These are phyloP conservation scores for Hyaloraphidium curvatum DNA, from an alignment of 192 early-diverging fungal genomes.

Conservation along the genomic window DNA sequence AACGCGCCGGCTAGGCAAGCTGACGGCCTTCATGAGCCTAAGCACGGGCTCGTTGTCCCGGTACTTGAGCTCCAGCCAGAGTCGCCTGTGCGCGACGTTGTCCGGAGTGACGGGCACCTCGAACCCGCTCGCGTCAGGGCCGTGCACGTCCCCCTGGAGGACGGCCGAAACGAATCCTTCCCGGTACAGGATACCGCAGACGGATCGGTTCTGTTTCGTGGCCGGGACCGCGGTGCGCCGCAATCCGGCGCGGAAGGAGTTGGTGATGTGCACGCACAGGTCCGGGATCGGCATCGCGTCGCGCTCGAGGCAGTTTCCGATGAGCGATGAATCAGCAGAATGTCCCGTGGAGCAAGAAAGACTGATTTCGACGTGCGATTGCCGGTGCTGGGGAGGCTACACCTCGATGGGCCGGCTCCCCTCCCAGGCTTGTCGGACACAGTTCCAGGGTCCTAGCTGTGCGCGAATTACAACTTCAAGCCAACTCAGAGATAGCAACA, in stretches of 20 bases:
- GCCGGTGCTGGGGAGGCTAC: too few species aligned
- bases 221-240: constrained; percentile 71
- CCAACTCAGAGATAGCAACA: too few species aligned
- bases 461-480: too few species aligned
- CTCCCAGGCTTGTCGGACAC: too few species aligned
- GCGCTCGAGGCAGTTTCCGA: too few species aligned
- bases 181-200: constrained; percentile 68
- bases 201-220: constrained; percentile 67
- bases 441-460: too few species aligned
- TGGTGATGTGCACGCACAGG: constrained; percentile 74
- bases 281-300: constrained; percentile 48
- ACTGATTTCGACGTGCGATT: too few species aligned
- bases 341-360: too few species aligned
- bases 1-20: constrained; percentile 67
- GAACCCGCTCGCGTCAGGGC: constrained; percentile 20
- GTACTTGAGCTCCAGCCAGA: constrained; percentile 95
- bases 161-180: constrained; percentile 79
- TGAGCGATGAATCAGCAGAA: too few species aligned
- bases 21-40: constrained; percentile 53
- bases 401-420: too few species aligned
- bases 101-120: constrained; percentile 58
- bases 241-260: constrained; percentile 67
- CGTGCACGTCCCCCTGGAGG: constrained; percentile 50
- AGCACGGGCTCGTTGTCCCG: constrained; percentile 62
- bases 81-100: constrained; percentile 60